phyloP scores from a whole-genome alignment of 352 stramenopile genomes.

The Proteromonas lacertae region DNA sequence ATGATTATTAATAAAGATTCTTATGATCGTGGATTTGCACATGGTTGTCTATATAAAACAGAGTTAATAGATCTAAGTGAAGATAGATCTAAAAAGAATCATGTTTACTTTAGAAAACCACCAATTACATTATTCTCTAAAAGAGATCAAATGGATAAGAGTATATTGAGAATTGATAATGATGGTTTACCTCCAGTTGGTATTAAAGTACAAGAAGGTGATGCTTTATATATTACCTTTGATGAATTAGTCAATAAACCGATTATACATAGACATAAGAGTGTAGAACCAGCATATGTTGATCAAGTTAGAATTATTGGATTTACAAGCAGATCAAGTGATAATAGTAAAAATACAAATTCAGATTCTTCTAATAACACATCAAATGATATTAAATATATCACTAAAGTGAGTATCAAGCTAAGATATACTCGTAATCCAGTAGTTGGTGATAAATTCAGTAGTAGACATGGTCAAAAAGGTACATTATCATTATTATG shows the following conservation, averaged over 20 bases:
- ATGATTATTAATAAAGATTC: constrained; percentile 99
- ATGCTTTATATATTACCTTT: constrained; percentile 75
- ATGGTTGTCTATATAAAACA: constrained; percentile 94
- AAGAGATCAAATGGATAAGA: constrained; percentile 4
- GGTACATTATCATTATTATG: constrained; percentile 93
- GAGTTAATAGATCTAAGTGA: constrained; percentile 53
- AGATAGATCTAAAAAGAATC: constrained; percentile 10
- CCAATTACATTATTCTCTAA: constrained; percentile 1
- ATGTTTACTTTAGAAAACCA: neutral
- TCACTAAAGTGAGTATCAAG: constrained; percentile 56
- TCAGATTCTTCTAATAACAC: neutral
- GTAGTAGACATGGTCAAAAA: constrained; percentile 89
- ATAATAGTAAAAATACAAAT: constrained; percentile 4
- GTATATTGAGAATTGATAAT: constrained; percentile 35
- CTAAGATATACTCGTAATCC: constrained; percentile 91
- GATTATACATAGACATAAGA: constrained; percentile 68
- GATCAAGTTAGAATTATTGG: constrained; percentile 46
- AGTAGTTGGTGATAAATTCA: constrained; percentile 97
- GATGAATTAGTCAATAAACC: constrained; percentile 60
- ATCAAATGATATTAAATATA: neutral
- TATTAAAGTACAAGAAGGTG: constrained; percentile 56
- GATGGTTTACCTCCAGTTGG: constrained; percentile 85
- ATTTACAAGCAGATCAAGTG: constrained; percentile 6
- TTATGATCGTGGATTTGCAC: constrained; percentile 84
- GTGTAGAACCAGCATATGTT: constrained; percentile 78